These are phyloP conservation scores for Hypericum androsaemum DNA, from an alignment of 345 rosid genomes.

Conservation along the genomic window DNA sequence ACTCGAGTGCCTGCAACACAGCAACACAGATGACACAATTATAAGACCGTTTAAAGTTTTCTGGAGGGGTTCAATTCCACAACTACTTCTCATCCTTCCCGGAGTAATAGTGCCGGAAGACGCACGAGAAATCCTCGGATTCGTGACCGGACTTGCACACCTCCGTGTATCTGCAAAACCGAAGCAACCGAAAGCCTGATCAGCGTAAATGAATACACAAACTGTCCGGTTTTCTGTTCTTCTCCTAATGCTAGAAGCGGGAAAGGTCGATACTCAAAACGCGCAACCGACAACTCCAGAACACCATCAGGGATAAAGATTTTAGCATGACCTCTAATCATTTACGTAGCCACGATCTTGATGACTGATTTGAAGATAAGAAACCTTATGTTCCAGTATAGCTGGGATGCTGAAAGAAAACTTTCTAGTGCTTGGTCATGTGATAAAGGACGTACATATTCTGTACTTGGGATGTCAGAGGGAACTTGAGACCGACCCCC, in stretches of 20 bases:
- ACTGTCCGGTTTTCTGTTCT: too few species aligned
- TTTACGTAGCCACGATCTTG: too few species aligned
- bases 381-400: too few species aligned
- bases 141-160: conserved; percentile 63
- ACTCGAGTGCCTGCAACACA: too few species aligned
- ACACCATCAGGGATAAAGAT: too few species aligned
- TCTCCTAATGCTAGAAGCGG: too few species aligned
- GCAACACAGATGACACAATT: not conserved
- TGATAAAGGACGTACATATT: conserved; percentile 48
- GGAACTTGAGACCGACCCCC: conserved; percentile 40
- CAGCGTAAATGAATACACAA: not conserved
- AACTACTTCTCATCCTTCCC: conserved; percentile 37
- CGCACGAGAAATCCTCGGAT: conserved; percentile 69
- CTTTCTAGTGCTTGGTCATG: not conserved
- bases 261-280: too few species aligned
- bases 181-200: not conserved
- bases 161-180: conserved; percentile 45
- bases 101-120: conserved; percentile 59
- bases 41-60: too few species aligned
- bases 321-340: too few species aligned
- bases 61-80: not conserved
- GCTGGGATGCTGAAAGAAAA: not conserved
- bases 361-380: too few species aligned
- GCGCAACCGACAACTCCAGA: too few species aligned
- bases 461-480: conserved; percentile 46